Evolutionary conservation across 2,329 filamentous ascomycete species (phyloP), one percentile per base, ranked within the genome.

Genomic region (Sarocladiaceae sp.): DNA sequence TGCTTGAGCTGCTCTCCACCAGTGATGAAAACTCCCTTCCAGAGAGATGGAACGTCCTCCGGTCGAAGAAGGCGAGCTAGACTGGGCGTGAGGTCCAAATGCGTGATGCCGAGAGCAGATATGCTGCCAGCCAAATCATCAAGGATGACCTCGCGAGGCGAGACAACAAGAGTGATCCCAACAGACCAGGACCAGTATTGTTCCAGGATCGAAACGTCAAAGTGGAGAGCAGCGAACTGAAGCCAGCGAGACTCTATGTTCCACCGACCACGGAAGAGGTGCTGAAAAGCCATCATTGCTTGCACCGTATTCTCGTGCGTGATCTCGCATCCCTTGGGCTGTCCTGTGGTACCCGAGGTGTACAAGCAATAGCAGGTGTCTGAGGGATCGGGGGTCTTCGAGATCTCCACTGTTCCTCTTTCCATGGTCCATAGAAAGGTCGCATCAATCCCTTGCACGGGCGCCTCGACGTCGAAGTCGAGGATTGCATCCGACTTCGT

Each of bases 131-230:
- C 73, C 13, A 96, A 70, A 54, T 96, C 88, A 53, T 93, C 87
- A 26, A 96, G 82, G 1, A 96, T 83, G 2, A 95, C 58, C 58
- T 96, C 89, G 51, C 87, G 78, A 1, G 88, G 85, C 6, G 87
- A 89, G 2, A 86, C 82, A 2, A 91, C 84, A 1, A 96, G 76
- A 3, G 85, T 83, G 20, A 96, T 89, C 1, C 89, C 89, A 1
- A 93, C 85, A 21, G 84, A 88, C 90, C 90, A 96, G 47, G 83
- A 93, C 88, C 88, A 96, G 60, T 91, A 96, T 56, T 95, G 90
- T 58, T 96, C 90, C 1, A 96, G 72, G 0, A 96, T 85, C 2
- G 87, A 93, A 3, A 96, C 90, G 55, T 96, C 91, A 49, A 96
- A 96, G 61, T 95, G 91, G 46, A 95, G 88, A 0, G 88, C 90